A percentile compares a stretch with the other conserved stretches of the same genome.
Evolutionary conservation across 805 yeast species (phyloP).

Genomic region (Candida montana): DNA sequence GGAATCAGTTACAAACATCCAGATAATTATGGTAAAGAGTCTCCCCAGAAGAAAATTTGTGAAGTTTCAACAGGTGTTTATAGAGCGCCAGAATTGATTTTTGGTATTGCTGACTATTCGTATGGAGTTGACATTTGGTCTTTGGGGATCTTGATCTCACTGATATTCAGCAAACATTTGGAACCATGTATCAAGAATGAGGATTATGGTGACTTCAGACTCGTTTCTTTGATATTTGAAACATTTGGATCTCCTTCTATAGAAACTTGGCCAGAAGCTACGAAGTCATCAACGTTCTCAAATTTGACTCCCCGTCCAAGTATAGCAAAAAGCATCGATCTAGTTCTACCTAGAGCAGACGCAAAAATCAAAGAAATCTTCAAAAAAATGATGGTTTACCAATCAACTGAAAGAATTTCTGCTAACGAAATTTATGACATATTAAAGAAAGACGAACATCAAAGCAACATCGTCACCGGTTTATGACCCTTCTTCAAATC

Average conservation of each 20-base stretch:
- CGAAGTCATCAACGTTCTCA: slow-evolving; percentile 30
- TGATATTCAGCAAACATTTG: slow-evolving; percentile 39
- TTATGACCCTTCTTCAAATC: no score
- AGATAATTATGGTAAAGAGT: slow-evolving; percentile 60
- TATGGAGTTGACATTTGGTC: slow-evolving; percentile 68
- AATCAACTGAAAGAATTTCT: slow-evolving; percentile 28
- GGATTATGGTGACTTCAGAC: slow-evolving; percentile 49
- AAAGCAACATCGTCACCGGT: no score
- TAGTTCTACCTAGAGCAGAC: slow-evolving; percentile 33
- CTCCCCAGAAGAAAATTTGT: slow-evolving; percentile 35
- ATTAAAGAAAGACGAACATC: no score
- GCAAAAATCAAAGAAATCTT: slow-evolving; percentile 27
- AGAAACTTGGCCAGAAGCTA: slow-evolving; percentile 39
- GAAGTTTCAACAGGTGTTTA: slow-evolving; percentile 61
- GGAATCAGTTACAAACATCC: slow-evolving; percentile 35
- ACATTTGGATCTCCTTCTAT: slow-evolving; percentile 61
- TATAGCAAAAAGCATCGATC: slow-evolving; percentile 17
- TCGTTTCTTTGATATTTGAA: slow-evolving; percentile 49
- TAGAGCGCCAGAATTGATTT: slow-evolving; percentile 69
- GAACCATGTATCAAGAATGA: slow-evolving; percentile 33
- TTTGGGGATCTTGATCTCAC: slow-evolving; percentile 55
- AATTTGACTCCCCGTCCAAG: slow-evolving; percentile 26
- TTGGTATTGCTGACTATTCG: slow-evolving; percentile 52
- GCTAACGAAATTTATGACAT: slow-evolving; percentile 1
- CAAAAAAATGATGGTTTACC: slow-evolving; percentile 39